Base-by-base conservation (phyloP, 2,329 filamentous ascomycete genomes). In the Trichoderma brevicompactum region DNA sequence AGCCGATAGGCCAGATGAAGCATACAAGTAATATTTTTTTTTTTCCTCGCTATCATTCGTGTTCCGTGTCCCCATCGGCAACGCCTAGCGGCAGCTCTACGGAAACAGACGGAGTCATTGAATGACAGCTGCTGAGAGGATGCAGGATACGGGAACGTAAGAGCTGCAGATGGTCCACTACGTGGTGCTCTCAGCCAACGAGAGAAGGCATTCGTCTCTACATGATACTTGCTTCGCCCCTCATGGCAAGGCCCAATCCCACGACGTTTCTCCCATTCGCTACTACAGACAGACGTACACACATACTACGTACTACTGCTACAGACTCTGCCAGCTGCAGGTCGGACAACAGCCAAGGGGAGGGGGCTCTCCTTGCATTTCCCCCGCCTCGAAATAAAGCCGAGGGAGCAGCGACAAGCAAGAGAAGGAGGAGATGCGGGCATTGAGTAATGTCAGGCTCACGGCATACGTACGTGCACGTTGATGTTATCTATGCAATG, bases 51-150 rank as follows among this genome's bases (percentile, higher is more conserved):
- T 53, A 36, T 54, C 49, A 52, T 62, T 34, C 13, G 48, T 9
- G 17, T 28, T 36, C 38, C 38, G 17, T 44, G 38, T 53, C 23
- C 23, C 32, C 49, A 36, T 38, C 48, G 49, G 55, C 55, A 48
- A 15, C 40, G 28, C 59, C 49, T 54, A 63, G 59, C 52, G 58
- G 32, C 40, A 36, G 49, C 40, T 38, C 28, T 54, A 17, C 48
- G 19, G n/a, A 53, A 50, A 15, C 46, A 34, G 44, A 32, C 19
- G 17, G 19, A 36, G 17, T 23, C 13, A 13, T 54, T 28, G 46
- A 49, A 63, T 54, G 59, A 46, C 38, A 38, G 49, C 59, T 44
- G 17, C 59, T 63, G n/a, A 54, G 15, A 63, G 40, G 59, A 63
- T 54, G 48, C 59, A 44, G 38, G 38, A 62, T 41, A 62, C 38